Conservation (phyloP, 2,329 filamentous ascomycete genomes). For the Aureobasidium vineae region DNA sequence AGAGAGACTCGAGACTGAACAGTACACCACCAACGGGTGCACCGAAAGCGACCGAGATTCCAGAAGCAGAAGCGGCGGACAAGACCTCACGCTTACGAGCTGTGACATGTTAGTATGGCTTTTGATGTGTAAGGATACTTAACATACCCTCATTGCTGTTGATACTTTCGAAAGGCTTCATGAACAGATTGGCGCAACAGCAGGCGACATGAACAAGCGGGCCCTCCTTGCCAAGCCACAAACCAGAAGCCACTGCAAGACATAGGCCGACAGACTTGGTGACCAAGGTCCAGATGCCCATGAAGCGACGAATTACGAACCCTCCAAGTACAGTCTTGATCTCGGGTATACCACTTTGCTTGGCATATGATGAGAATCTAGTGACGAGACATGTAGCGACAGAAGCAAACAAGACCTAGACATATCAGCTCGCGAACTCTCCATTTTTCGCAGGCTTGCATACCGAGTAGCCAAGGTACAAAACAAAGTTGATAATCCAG, state of each 20-base stretch:
- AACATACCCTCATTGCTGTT: conserved; percentile 77
- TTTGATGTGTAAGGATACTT: too few species aligned
- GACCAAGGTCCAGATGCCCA: conserved; percentile 82
- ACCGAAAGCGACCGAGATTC: conserved; percentile 91
- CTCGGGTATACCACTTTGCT: conserved; percentile 94
- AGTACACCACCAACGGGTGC: conserved; percentile 91
- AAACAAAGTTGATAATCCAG: conserved; percentile 82
- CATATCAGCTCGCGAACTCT: background rate
- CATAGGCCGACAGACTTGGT: conserved; percentile 91
- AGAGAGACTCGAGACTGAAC: conserved; percentile 95
- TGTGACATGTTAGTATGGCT: conserved; percentile 39
- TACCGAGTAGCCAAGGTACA: conserved; percentile 84
- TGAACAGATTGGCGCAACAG: conserved; percentile 91
- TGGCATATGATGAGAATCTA: conserved; percentile 81
- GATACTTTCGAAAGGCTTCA: conserved; percentile 79
- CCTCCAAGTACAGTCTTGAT: conserved; percentile 95
- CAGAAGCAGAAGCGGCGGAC: conserved; percentile 86
- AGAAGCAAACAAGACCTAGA: conserved; percentile 70
- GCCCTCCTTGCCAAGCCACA: conserved; percentile 97
- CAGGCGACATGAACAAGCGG: conserved; percentile 95
- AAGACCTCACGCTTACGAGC: conserved; percentile 91
- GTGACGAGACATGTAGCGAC: conserved; percentile 76
- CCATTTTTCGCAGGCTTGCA: conserved; percentile 36
- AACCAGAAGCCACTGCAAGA: conserved; percentile 84
- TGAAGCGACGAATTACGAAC: conserved; percentile 84